Base-by-base conservation (phyloP, 2,329 filamentous ascomycete species). In the Cytospora chrysosperma region DNA sequence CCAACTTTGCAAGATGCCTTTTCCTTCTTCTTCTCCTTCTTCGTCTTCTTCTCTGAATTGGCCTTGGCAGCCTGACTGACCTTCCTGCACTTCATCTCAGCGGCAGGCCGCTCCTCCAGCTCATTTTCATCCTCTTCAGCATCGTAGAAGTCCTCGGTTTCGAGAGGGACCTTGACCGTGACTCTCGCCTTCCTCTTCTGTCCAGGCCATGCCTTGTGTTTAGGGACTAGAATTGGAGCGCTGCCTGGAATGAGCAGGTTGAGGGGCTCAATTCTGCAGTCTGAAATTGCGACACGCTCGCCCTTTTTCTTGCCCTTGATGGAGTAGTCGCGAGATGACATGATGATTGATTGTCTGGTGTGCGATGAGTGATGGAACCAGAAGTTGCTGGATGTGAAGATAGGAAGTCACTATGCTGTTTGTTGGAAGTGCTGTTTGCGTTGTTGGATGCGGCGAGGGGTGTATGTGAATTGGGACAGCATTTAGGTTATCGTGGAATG, bases 171-270 rank as follows among this genome's bases (percentile, higher is more conserved):
- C 15, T 43, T 40, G n/a, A 15, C 4, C 27, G 47, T 40, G 30
- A 30, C 13, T 37, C 15, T 32, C 54, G n/a, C 26, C 40, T 55
- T 40, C 54, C 57, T 51, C 21, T 52, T 49, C 12, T 21, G 28
- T 19, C 47, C 53, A 32, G 59, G 59, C 63, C 63, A 65, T 15
- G 59, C 21, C n/a, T 47, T 52, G 21, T 59, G 17, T 7, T 62
- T 66, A 34, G 65, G 65, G 3, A 66, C 62, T 24, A 66, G 24
- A 55, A 66, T 40, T 2, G 65, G 65, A 7, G 56, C 58, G 34
- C 50, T 30, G 6, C 64, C 64, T 27, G 64, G 64, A 34, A 66
- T 55, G 30, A 66, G 32, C 6, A 66, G 28, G 30, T 66, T 66
- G 34, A 64, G 61, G 13, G 62, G 62, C 54, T 66, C 52, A 15